Base-by-base conservation (phyloP, 2,329 filamentous ascomycete genomes). In the Stachybotrys chlorohalonatus region DNA sequence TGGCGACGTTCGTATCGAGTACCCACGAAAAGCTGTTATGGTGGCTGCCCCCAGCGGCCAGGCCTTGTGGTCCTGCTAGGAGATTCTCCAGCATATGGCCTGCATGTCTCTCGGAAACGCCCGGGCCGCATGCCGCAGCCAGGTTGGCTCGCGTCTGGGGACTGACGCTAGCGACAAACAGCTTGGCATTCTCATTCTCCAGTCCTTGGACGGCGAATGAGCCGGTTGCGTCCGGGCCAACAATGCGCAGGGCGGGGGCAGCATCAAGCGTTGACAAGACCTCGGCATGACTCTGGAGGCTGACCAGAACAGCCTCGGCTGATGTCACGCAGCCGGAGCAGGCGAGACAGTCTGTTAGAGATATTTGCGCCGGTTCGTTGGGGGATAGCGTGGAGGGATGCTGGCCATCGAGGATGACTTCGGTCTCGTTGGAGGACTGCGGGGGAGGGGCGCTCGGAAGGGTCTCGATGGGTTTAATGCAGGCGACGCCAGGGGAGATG, bases 311-410 rank as follows among this genome's bases (percentile, higher is more conserved):
- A 15, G 94, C 94, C 74, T 99, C 94, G 50, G 94, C 94, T 6
- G 92, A 96, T 17, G 94, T 99, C 52, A 99, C 94, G 70, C 94
- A 99, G 53, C 94, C 94, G 9, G 94, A 96, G 72, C 94, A 99
- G 53, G 94, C 94, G 52, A 99, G 86, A 66, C 94, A 99, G 72
- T 99, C 94, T 7, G 94, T 97, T 57, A 99, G 82, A 51, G 92
- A 96, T 63, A 99, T 97, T 68, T 95, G 85, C 7, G 93, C 92
- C 1, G 92, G 89, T 4, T 84, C 80, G 52, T 81, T 79, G 58
- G 84, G 72, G 52, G 77, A 68, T 8, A 83, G 74, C 52, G 75
- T 67, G 24, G 75, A 67, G 51, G 77, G 70, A 32, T 86, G 76
- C 65, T 89, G 85, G 69, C 95, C 93, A 76, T 96, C 94, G 62